Base-by-base conservation (phyloP, 352 stramenopile species). In the Globisporangium nodosum region DNA sequence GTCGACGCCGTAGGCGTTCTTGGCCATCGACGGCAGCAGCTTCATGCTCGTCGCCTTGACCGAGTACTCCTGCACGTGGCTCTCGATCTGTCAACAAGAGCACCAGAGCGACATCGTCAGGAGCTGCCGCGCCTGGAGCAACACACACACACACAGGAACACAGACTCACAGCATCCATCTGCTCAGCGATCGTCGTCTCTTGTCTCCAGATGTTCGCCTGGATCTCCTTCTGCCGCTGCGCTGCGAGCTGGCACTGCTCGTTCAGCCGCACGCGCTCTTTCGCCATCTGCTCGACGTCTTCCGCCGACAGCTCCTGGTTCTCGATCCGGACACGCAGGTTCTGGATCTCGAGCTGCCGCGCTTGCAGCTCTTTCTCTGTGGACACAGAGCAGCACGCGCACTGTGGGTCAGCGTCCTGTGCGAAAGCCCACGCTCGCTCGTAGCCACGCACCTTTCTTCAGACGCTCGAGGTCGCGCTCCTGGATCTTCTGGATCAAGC, bases 401-500 rank as follows among this genome's bases (percentile, higher is more conserved):
- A 42, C 12, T 42, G 9, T 13, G 15, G 5, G n/a, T 43, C 49
- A 35, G 24, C 6, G 5, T 21, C 16, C 47, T 21, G 20, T 11
- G 37, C 56, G 37, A 20, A n/a, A 33, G 21, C 8, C 57, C 33
- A 11, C 54, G 27, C 40, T 61, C 46, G n/a, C 5, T 66, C 58
- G 24, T 27, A 27, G 24, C 3, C 69, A 63, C 33, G 74, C 71
- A 78, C 93, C 91, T 75, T 96, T 97, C 15, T 84, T 74, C 15
- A 82, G 67, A 11, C 94, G 69, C 24, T 78, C 72, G 16, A 77
- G 58, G 45, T 85, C 77, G 63, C 96, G 80, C 40, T 93, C 78
- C 47, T 95, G 76, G 54, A 98, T 86, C 70, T 97, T 92, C 43
- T 87, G 68, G 37, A 97, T 81, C 12, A 98, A 60, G 48, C 84